phyloP scores from a whole-genome alignment of 2,329 filamentous ascomycete species.

The Exophiala mesophila region DNA sequence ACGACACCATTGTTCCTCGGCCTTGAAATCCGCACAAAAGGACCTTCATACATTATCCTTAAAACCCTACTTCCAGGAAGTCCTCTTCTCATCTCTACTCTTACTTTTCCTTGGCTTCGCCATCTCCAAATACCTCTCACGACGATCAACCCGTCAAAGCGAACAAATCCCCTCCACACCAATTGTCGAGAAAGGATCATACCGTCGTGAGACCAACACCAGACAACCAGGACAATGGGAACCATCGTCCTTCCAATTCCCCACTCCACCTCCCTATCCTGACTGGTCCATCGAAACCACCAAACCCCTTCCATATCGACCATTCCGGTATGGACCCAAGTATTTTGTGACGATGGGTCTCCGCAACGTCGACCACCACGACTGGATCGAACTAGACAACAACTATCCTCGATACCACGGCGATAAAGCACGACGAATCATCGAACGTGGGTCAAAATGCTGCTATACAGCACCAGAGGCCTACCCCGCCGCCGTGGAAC shows the following conservation, averaged over 20 bases:
- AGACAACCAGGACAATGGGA: constrained; percentile 48
- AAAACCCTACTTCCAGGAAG: constrained; percentile 24
- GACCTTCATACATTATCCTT: constrained; percentile 25
- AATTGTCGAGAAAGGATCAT: constrained; percentile 16
- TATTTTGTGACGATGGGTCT: constrained; percentile 76
- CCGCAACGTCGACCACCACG: constrained; percentile 57
- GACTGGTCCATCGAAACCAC: constrained; percentile 65
- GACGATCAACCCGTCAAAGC: constrained; percentile 10
- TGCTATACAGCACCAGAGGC: constrained; percentile 65
- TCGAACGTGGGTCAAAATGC: constrained; percentile 62
- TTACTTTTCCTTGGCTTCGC: constrained; percentile 24
- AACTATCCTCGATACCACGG: constrained; percentile 68
- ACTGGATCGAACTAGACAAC: constrained; percentile 82
- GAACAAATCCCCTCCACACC: constrained; percentile 15
- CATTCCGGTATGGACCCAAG: constrained; percentile 71
- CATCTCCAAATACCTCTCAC: constrained; percentile 11
- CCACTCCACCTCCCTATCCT: constrained; percentile 57
- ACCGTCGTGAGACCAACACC: constrained; percentile 7
- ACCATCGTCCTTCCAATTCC: constrained; percentile 55
- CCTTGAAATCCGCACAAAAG: constrained; percentile 10
- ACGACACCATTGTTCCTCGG: constrained; percentile 15
- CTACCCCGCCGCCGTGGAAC: constrained; percentile 66
- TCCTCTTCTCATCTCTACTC: constrained; percentile 31
- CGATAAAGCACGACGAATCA: constrained; percentile 64
- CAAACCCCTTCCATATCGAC: constrained; percentile 70